These are phyloP conservation scores for Lathyrus aphaca DNA, from an alignment of 306 rosid species.

Conservation along the genomic window DNA sequence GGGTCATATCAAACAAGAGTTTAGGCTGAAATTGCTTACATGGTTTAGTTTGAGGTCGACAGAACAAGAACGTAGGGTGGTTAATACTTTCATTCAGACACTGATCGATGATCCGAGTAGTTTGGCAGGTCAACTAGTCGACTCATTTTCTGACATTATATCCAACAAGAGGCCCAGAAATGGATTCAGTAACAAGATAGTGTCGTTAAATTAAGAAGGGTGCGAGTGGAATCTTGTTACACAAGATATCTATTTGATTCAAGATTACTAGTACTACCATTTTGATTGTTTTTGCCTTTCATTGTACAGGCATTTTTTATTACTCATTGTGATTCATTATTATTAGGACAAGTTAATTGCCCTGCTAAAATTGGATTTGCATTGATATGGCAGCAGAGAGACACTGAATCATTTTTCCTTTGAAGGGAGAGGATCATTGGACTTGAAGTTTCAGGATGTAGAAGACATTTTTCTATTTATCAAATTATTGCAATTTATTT, in stretches of 20 bases:
- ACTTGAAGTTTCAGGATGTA: conserved; percentile 54
- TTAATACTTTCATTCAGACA: conserved; percentile 94
- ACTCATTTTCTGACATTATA: conserved; percentile 89
- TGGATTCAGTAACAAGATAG: conserved; percentile 66
- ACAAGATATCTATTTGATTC: conserved; percentile 51
- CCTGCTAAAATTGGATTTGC: conserved; percentile 57
- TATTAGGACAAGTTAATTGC: conserved; percentile 52
- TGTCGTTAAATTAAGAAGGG: conserved; percentile 55
- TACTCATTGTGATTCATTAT: conserved; percentile 68
- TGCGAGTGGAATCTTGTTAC: conserved; percentile 42
- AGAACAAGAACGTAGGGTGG: conserved; percentile 98
- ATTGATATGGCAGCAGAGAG: conserved; percentile 63
- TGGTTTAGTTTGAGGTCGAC: conserved; percentile 99
- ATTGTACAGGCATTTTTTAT: conserved; percentile 81
- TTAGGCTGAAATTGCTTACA: conserved; percentile 90
- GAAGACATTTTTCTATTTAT: conserved; percentile 53
- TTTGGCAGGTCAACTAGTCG: conserved; percentile 96
- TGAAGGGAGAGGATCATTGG: conserved; percentile 54
- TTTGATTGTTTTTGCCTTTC: conserved; percentile 61
- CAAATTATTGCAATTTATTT: conserved; percentile 50
- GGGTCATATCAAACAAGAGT: conserved; percentile 89
- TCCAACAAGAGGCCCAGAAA: conserved; percentile 85
- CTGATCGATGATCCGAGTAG: conserved; percentile 95
- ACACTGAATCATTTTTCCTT: conserved; percentile 58
- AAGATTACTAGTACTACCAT: conserved; percentile 43